Percentiles rank a stretch among this genome's conserved stretches.
These are phyloP conservation scores for Globisporangium ultimum DNA, from an alignment of 352 stramenopile species.

Conservation along the genomic window DNA sequence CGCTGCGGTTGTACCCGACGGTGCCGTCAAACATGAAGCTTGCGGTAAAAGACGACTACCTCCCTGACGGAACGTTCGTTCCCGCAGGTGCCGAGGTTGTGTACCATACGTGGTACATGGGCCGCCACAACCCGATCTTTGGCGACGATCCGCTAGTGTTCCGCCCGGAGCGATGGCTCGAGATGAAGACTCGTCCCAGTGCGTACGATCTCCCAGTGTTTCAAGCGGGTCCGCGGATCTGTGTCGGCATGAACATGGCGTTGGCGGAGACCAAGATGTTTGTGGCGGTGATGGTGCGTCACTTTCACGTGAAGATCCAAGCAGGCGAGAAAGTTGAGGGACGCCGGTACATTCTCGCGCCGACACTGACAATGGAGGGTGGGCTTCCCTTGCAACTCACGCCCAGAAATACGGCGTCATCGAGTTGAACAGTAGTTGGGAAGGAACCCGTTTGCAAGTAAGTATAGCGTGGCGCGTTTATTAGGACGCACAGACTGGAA, in stretches of 20 bases:
- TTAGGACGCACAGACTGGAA: too few relatives aligned
- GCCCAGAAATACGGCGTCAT: neutral
- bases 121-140: slow-evolving; percentile 19
- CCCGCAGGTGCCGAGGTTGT: slow-evolving; percentile 54
- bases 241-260: too few relatives aligned
- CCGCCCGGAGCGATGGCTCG: too few relatives aligned
- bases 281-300: neutral
- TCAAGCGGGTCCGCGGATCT: too few relatives aligned
- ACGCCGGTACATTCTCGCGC: neutral
- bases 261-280: neutral
- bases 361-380: slow-evolving; percentile 1
- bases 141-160: neutral
- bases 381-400: neutral
- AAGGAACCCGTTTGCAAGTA: too few relatives aligned
- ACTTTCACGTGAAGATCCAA: neutral
- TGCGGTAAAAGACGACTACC: slow-evolving; percentile 7
- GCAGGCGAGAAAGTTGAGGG: neutral
- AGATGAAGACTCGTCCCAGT: too few relatives aligned
- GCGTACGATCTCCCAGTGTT: too few relatives aligned
- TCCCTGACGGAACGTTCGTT: slow-evolving; percentile 19
- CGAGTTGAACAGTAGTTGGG: too few relatives aligned
- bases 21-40: slow-evolving; percentile 68
- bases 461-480: too few relatives aligned
- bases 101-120: slow-evolving; percentile 62
- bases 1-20: slow-evolving; percentile 66